Evolutionary conservation across 768 basidiomycete genomes (phyloP).

Genomic region (Hericium erinaceus): DNA sequence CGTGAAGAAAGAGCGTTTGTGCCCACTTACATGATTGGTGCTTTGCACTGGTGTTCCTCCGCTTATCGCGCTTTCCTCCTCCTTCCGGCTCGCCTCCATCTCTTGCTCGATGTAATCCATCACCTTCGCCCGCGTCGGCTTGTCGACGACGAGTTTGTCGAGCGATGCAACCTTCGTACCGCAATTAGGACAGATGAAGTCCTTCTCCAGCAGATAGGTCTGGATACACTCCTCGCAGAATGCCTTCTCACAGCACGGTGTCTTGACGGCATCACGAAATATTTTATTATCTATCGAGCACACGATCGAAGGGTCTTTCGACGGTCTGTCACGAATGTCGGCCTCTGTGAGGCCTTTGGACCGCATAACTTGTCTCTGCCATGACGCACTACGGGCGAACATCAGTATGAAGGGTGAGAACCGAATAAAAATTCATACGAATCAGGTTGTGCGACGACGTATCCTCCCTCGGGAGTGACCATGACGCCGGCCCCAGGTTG

Average conservation of each 20-base stretch:
- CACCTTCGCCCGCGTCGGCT: constrained; percentile 68
- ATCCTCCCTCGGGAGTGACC: constrained; percentile 98
- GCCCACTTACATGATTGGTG: constrained; percentile 1
- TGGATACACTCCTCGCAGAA: constrained; percentile 99
- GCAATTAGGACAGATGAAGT: constrained; percentile 91
- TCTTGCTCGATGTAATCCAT: constrained; percentile 73
- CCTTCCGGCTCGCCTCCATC: constrained; percentile 70
- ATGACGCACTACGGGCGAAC: constrained; percentile 57
- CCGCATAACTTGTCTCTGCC: constrained; percentile 85
- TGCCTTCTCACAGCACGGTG: constrained; percentile 83
- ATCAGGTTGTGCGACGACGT: constrained; percentile 95
- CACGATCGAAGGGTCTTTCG: constrained; percentile 67
- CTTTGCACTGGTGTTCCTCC: constrained; percentile 3
- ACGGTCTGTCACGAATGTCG: constrained; percentile 81
- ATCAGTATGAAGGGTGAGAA: neutral
- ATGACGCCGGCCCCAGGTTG: constrained; percentile 82
- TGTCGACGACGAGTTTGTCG: constrained; percentile 79
- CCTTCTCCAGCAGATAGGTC: constrained; percentile 86
- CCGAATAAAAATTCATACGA: constrained; percentile 46
- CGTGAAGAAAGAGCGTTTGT: neutral
- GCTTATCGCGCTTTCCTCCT: constrained; percentile 26
- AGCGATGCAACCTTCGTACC: constrained; percentile 79
- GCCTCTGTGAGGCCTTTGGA: constrained; percentile 75
- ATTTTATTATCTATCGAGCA: constrained; percentile 93
- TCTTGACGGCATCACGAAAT: constrained; percentile 89